Conservation (phyloP, 495 filamentous ascomycete species). For the Tuber aestivum region DNA sequence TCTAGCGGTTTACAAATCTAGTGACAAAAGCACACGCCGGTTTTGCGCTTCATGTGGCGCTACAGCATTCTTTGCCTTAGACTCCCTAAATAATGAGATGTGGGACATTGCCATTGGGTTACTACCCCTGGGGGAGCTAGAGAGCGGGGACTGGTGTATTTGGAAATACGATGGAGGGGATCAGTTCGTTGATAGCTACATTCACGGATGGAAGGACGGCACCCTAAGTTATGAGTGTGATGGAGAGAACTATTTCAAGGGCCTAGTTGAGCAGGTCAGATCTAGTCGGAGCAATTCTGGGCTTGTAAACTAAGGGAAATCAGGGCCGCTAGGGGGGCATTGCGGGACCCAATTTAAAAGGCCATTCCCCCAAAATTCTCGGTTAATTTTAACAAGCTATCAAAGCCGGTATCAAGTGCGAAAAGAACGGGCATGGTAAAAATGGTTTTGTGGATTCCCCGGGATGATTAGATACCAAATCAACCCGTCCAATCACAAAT, state of each 20-base stretch:
- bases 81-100: neutral
- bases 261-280: conserved; percentile 15
- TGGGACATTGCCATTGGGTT: conserved; percentile 16
- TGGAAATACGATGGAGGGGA: conserved; percentile 9
- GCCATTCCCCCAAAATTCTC: neutral
- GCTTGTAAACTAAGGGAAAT: neutral
- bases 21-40: conserved; percentile 7
- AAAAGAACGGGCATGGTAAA: neutral
- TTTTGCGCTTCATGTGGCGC: conserved; percentile 17
- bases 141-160: conserved; percentile 8
- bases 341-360: neutral
- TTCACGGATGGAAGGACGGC: conserved; percentile 25
- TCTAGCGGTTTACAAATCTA: conserved; percentile 2
- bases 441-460: too few relatives aligned
- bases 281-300: neutral
- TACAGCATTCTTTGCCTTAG: conserved; percentile 18
- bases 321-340: neutral
- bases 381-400: neutral
- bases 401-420: neutral
- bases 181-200: conserved; percentile 19
- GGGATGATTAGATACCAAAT: neutral
- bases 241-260: conserved; percentile 16
- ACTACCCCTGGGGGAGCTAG: neutral
- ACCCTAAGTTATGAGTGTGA: conserved; percentile 16
- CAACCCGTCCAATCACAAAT: neutral